Percentiles rank a stretch among this genome's conserved stretches.
phyloP scores from a whole-genome alignment of 2,329 filamentous ascomycete species.

The Colletotrichum kahawae region DNA sequence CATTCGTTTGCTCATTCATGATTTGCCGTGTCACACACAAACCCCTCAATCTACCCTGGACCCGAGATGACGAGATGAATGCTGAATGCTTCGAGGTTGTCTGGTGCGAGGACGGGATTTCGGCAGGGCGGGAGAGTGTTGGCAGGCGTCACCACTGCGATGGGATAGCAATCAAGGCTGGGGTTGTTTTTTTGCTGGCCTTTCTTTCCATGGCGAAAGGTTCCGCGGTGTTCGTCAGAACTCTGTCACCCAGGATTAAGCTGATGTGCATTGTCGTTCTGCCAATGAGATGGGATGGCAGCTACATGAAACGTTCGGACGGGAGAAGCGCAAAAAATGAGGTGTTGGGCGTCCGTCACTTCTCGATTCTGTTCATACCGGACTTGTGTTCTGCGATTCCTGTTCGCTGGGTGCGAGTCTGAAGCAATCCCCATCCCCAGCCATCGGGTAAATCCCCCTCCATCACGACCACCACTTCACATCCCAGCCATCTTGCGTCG shows the following conservation, averaged over 20 bases:
- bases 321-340: not conserved
- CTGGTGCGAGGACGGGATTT: not conserved
- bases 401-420: not conserved
- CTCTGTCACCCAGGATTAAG: not conserved
- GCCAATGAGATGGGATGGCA: slow-evolving; percentile 3
- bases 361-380: not conserved
- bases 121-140: not conserved
- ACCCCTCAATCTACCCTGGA: not conserved
- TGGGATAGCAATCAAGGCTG: not conserved
- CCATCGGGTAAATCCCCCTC: not conserved
- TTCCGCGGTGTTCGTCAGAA: not conserved
- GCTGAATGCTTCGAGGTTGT: not conserved
- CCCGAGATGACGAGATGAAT: slow-evolving; percentile 9
- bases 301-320: not conserved
- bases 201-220: not conserved
- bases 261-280: not conserved
- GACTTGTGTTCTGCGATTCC: not conserved
- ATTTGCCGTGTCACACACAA: not conserved
- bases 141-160: not conserved
- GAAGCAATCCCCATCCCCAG: slow-evolving; percentile 20
- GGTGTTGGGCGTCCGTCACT: not conserved
- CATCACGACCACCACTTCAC: not conserved
- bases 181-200: not conserved
- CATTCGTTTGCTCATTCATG: not conserved
- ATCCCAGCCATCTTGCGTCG: slow-evolving; percentile 13